phyloP scores from a whole-genome alignment of 2,329 filamentous ascomycete genomes.

The Pseudogymnoascus sp. region DNA sequence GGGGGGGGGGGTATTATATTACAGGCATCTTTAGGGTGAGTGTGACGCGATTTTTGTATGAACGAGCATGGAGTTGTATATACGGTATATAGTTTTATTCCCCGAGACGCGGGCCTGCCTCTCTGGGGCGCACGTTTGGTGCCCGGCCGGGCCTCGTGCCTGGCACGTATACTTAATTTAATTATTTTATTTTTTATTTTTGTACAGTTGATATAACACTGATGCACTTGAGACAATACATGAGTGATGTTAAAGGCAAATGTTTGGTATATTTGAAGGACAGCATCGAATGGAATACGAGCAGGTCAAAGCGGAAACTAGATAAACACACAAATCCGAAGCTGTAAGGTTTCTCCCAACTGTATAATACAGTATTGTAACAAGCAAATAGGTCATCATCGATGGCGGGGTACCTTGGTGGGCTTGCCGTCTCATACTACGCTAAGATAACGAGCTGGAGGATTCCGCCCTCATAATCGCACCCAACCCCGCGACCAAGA shows the following conservation, averaged over 20 bases:
- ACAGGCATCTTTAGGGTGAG: not conserved
- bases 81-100: not conserved
- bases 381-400: not conserved
- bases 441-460: constrained; percentile 1
- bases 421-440: not conserved
- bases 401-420: constrained; percentile 6
- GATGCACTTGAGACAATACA: not conserved
- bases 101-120: not conserved
- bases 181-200: not conserved
- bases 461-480: not conserved
- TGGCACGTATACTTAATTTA: not conserved
- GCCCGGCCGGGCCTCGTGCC: not conserved
- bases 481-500: not conserved
- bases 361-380: not conserved
- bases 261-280: not conserved
- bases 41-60: not conserved
- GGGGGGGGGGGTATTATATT: not conserved
- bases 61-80: not conserved
- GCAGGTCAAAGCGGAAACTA: not conserved
- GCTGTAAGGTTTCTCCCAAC: not conserved
- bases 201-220: not conserved
- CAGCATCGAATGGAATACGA: not conserved
- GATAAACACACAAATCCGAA: not conserved
- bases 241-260: not conserved
- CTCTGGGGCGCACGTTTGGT: not conserved